Percentiles rank a stretch among this genome's conserved stretches.
Evolutionary conservation across 108 stramenopile species (phyloP).

Genomic region (Discostella stelligeroides): DNA sequence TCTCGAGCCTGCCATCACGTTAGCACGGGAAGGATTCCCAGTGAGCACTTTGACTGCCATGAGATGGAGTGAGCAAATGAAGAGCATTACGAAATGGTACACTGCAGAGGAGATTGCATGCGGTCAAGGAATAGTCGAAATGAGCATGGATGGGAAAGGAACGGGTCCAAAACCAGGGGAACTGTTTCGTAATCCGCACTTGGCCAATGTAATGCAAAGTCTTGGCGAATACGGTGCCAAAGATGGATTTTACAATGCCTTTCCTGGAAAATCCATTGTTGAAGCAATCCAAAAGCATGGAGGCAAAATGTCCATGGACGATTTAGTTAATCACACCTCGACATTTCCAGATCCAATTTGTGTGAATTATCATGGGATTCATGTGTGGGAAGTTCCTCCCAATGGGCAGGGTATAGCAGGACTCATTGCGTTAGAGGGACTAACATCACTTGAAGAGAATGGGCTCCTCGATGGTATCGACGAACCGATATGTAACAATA

Average conservation of each 20-base stretch:
- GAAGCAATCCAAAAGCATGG: conserved; percentile 75
- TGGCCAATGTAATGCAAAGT: conserved; percentile 85
- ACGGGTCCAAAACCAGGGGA: conserved; percentile 72
- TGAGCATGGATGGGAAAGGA: conserved; percentile 63
- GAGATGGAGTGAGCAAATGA: conserved; percentile 76
- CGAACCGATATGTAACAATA: conserved; percentile 3
- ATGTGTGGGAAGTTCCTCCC: conserved; percentile 93
- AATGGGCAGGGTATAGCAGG: conserved; percentile 95
- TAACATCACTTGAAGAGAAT: conserved; percentile 57
- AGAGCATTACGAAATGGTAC: conserved; percentile 68
- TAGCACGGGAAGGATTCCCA: conserved; percentile 94
- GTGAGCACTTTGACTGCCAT: conserved; percentile 85
- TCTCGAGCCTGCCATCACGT: conserved; percentile 87
- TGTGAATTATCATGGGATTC: conserved; percentile 70
- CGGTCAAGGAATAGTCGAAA: conserved; percentile 52
- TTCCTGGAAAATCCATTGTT: conserved; percentile 86
- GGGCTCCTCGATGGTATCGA: conserved; percentile 20
- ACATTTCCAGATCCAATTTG: conserved; percentile 80
- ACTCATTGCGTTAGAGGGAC: conserved; percentile 87
- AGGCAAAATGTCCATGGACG: conserved; percentile 83
- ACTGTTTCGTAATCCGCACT: conserved; percentile 81
- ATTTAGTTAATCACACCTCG: conserved; percentile 73
- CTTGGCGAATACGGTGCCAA: conserved; percentile 78
- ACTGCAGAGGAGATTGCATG: conserved; percentile 38
- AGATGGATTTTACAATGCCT: conserved; percentile 89